Conservation (phyloP, 2,329 filamentous ascomycete species). For the Leptographium procerum region DNA sequence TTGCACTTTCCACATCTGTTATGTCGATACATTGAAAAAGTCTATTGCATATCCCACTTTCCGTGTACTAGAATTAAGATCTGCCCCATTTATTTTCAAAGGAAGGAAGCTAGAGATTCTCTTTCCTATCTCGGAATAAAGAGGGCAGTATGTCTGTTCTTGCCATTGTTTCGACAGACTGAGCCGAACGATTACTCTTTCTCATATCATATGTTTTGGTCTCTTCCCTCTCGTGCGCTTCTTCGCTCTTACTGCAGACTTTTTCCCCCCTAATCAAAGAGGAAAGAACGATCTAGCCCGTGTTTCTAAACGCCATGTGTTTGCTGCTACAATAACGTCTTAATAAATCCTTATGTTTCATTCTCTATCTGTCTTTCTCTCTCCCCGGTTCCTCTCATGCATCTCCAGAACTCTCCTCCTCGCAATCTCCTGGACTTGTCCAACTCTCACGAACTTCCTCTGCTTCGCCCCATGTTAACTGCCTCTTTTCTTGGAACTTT, state of each 20-base stretch:
- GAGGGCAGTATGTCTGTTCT: too few relatives aligned
- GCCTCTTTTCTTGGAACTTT: conserved; percentile 13
- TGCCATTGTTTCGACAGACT: too few relatives aligned
- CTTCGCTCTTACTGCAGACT: neutral
- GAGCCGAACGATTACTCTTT: too few relatives aligned
- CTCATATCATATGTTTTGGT: neutral
- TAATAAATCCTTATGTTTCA: neutral
- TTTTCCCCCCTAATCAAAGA: neutral
- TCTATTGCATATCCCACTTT: too few relatives aligned
- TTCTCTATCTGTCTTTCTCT: neutral
- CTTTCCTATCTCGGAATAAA: too few relatives aligned
- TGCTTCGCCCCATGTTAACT: conserved; percentile 1
- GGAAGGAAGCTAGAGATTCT: too few relatives aligned
- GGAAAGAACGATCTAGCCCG: neutral
- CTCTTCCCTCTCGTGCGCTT: neutral
- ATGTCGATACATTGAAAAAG: too few relatives aligned
- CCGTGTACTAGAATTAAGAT: too few relatives aligned
- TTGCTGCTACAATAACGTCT: neutral
- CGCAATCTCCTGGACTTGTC: neutral
- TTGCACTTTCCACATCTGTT: too few relatives aligned
- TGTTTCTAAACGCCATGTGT: neutral
- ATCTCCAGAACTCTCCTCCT: neutral
- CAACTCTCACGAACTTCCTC: neutral
- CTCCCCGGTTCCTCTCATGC: too few relatives aligned
- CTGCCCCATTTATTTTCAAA: too few relatives aligned